Evolutionary conservation across 179 eudicot genomes (phyloP).

Genomic region (Heliamphora pulchella): DNA sequence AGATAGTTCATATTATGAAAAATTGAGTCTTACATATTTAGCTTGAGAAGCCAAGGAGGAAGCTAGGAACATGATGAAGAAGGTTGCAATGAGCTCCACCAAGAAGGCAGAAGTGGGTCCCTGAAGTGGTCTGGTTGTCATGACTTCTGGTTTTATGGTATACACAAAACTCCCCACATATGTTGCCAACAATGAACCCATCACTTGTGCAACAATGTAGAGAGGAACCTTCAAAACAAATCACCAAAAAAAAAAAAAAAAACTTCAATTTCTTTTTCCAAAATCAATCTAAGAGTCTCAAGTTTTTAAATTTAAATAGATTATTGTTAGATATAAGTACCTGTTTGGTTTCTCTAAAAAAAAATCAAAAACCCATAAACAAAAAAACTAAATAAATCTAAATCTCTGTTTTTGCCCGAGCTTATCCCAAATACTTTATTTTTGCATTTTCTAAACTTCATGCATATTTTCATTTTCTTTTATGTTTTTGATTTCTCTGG

Average conservation of each 20-base stretch:
- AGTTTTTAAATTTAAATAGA: neutral
- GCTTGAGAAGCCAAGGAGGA: conserved; percentile 55
- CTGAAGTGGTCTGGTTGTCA: conserved; percentile 52
- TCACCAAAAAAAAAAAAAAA: neutral
- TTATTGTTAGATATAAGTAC: no score
- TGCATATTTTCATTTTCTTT: no score
- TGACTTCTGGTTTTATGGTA: conserved; percentile 44
- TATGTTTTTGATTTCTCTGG: no score
- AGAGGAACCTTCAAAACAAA: conserved; percentile 56
- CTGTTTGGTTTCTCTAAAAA: neutral
- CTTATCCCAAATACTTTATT: no score
- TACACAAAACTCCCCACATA: conserved; percentile 51
- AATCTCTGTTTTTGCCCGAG: no score
- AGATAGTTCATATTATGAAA: neutral
- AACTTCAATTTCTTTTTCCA: neutral
- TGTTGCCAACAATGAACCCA: conserved; percentile 58
- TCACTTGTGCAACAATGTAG: conserved; percentile 61
- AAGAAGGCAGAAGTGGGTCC: conserved; percentile 53
- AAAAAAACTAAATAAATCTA: no score
- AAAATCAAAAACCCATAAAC: neutral
- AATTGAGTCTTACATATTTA: conserved; percentile 40
- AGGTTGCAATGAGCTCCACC: conserved; percentile 71
- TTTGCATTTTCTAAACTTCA: no score
- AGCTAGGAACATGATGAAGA: conserved; percentile 57
- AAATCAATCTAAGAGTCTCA: neutral